A percentile compares a stretch with the other conserved stretches of the same genome.
These are phyloP conservation scores for Mollisiaceae sp. DNA, from an alignment of 2,329 filamentous ascomycete species.

Conservation along the genomic window DNA sequence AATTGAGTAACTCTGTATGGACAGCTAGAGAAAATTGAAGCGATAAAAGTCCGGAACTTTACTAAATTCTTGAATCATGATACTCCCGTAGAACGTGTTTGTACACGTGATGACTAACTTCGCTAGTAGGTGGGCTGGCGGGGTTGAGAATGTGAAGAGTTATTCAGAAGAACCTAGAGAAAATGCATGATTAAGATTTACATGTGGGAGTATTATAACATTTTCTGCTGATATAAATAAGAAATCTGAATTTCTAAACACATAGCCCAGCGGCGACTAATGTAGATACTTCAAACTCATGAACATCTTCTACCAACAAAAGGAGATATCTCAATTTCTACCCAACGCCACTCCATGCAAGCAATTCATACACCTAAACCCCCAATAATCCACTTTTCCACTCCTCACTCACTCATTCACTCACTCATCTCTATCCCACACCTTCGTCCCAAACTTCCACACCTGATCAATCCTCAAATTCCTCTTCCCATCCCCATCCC, in stretches of 20 bases:
- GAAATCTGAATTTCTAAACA: too few species aligned
- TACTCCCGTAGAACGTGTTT: too few species aligned
- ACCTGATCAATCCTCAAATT: constrained; percentile 49
- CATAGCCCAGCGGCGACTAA: too few species aligned
- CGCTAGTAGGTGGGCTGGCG: background rate
- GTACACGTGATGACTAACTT: background rate
- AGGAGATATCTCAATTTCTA: background rate
- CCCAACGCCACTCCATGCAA: constrained; percentile 2
- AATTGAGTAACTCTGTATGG: constrained; percentile 2
- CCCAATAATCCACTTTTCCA: too few species aligned
- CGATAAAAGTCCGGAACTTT: too few species aligned
- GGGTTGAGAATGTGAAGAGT: background rate
- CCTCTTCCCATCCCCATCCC: constrained; percentile 48
- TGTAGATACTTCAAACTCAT: background rate
- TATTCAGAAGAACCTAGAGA: too few species aligned
- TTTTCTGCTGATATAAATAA: too few species aligned
- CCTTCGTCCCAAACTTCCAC: constrained; percentile 38
- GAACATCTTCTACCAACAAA: background rate
- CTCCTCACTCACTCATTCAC: background rate
- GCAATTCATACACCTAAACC: background rate
- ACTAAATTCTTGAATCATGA: too few species aligned
- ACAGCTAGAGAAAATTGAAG: background rate
- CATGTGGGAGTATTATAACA: too few species aligned
- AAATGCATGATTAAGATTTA: too few species aligned
- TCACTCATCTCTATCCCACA: constrained; percentile 15